phyloP scores from a whole-genome alignment of 2,329 filamentous ascomycete genomes.

The Stagonosporopsis rhizophila region DNA sequence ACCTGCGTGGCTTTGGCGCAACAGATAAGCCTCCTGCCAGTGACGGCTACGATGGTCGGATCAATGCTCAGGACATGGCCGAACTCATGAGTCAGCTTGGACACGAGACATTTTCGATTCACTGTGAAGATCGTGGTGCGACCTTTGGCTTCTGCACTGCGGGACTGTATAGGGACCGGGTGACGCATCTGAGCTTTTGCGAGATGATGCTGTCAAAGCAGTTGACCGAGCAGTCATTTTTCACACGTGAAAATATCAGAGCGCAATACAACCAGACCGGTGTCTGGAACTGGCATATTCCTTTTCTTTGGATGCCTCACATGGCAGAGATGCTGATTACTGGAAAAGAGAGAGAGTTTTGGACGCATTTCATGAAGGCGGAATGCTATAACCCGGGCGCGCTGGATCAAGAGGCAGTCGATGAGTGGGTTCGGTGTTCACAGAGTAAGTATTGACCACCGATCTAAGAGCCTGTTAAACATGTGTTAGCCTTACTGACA shows the following conservation, averaged over 20 bases:
- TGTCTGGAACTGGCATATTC: slow-evolving; percentile 35
- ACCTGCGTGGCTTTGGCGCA: slow-evolving; percentile 50
- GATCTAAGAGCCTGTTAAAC: no score
- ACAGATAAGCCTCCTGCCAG: slow-evolving; percentile 49
- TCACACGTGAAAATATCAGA: slow-evolving; percentile 31
- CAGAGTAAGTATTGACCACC: slow-evolving; percentile 10
- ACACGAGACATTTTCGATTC: slow-evolving; percentile 78
- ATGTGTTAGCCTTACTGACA: not conserved
- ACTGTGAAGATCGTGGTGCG: slow-evolving; percentile 59
- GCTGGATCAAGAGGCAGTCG: slow-evolving; percentile 37
- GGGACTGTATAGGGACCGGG: slow-evolving; percentile 24
- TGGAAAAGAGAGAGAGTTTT: slow-evolving; percentile 50
- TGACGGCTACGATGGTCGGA: slow-evolving; percentile 48
- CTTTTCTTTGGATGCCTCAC: slow-evolving; percentile 46
- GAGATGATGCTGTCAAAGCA: slow-evolving; percentile 30
- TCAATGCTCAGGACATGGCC: slow-evolving; percentile 46
- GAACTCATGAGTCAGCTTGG: slow-evolving; percentile 50
- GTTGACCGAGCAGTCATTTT: slow-evolving; percentile 26
- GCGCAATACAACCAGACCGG: slow-evolving; percentile 30
- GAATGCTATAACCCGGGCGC: slow-evolving; percentile 50
- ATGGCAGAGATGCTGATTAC: slow-evolving; percentile 51
- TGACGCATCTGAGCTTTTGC: slow-evolving; percentile 30
- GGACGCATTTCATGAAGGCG: slow-evolving; percentile 51
- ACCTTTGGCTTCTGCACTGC: slow-evolving; percentile 31
- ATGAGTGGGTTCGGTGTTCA: slow-evolving; percentile 30